Evolutionary conservation across 2,329 filamentous ascomycete genomes (phyloP), one percentile per base, ranked within the genome.

Genomic region (Cylindrodendrum hubeiense): DNA sequence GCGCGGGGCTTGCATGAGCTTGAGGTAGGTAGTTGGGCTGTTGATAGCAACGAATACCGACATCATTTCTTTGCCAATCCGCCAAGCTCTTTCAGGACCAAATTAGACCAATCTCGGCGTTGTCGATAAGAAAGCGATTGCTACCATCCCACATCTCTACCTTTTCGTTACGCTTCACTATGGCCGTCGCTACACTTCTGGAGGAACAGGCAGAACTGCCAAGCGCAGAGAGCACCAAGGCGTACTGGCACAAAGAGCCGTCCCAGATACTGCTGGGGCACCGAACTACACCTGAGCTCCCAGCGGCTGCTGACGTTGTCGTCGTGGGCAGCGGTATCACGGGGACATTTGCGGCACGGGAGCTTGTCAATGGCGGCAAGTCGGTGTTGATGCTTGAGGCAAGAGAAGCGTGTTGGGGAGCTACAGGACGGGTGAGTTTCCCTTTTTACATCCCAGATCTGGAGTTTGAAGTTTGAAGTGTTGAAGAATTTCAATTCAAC

Each of bases 331-430:
- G 88, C 73, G 93, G 93, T 24, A 92, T 95, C 71, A 92, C 91
- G 2, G 93, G 92, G n/a, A 81, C 89, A 1, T 92, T 91, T 78
- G 90, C 89, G 0, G 91, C 91, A 4, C 85, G 88, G 67, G 89
- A 88, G 74, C 81, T 93, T 55, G 86, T 80, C 74, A 83, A 81
- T 61, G 81, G 78, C 41, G 81, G 84, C 5, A 80, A 85, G 63
- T 83, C 80, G n/a, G 86, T 94, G 8, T 83, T 95, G 6, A 86
- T 95, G 82, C 83, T 95, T 5, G 93, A 95, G 79, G 93, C 93
- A 15, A 85, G 93, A 72, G 92, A 95, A 81, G 91, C 90, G 4
- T 95, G 92, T 75, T 94, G 88, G 87, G 93, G 93, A 19, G 93
- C 93, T n/a, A 95, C 92, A 1, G 92, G 93, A n/a, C 82, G 92